These are phyloP conservation scores for Claviceps maximensis DNA, from an alignment of 2,329 filamentous ascomycete genomes.

Conservation along the genomic window DNA sequence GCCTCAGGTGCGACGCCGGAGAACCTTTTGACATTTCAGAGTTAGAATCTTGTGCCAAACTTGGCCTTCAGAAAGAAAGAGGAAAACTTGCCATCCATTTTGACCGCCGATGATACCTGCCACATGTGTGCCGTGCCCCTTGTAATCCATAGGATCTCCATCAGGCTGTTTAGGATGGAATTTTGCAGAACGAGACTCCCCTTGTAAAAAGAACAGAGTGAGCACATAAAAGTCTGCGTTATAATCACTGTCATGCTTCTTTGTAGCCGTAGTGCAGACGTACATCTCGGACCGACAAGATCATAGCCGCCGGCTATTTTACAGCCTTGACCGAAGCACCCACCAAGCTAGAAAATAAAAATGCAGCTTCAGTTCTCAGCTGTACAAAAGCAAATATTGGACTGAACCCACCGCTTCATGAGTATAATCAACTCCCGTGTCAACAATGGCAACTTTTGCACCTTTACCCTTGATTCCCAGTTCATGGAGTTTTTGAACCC, in stretches of 20 bases:
- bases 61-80: neutral
- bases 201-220: neutral
- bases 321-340: conserved; percentile 25
- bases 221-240: neutral
- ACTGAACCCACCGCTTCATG: conserved; percentile 20
- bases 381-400: neutral
- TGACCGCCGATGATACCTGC: conserved; percentile 36
- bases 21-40: conserved; percentile 15
- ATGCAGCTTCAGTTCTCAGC: neutral
- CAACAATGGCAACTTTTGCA: conserved; percentile 25
- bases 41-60: neutral
- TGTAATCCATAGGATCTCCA: conserved; percentile 11
- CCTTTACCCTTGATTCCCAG: conserved; percentile 25
- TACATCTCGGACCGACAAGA: conserved; percentile 22
- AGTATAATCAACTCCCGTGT: conserved; percentile 27
- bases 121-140: conserved; percentile 17
- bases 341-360: conserved; percentile 19
- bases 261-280: conserved; percentile 1
- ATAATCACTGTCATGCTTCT: neutral
- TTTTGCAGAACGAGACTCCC: conserved; percentile 3
- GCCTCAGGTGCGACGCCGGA: conserved; percentile 32
- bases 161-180: conserved; percentile 20
- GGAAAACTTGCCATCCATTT: conserved; percentile 16
- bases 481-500: conserved; percentile 24
- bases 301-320: conserved; percentile 26